These are phyloP conservation scores for Xerocomellus intermedius DNA, from an alignment of 768 basidiomycete species.

Conservation along the genomic window DNA sequence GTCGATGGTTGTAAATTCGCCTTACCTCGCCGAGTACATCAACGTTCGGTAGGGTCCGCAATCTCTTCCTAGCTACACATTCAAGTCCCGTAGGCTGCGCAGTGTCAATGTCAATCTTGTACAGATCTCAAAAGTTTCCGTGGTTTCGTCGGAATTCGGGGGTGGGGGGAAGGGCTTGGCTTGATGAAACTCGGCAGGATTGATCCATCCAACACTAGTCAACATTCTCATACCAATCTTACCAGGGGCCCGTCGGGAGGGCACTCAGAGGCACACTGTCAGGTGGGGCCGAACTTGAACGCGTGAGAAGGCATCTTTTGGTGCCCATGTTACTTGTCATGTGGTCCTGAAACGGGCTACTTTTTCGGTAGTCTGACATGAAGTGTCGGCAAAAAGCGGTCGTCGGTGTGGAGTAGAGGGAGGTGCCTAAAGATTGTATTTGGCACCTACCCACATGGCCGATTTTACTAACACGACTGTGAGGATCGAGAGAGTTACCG, in stretches of 20 bases:
- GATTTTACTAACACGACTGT: not conserved
- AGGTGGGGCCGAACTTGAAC: not conserved
- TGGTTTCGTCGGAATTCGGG: slow-evolving; percentile 7
- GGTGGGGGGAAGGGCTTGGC: not conserved
- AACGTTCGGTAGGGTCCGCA: not conserved
- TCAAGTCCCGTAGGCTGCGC: not conserved
- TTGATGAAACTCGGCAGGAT: not conserved
- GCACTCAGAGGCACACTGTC: not conserved
- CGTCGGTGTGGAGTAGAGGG: not conserved
- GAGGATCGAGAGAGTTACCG: not conserved
- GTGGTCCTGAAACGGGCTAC: not conserved
- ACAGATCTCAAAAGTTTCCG: not conserved
- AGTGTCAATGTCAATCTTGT: not conserved
- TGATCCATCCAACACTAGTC: not conserved
- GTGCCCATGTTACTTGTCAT: no score
- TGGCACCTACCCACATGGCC: not conserved
- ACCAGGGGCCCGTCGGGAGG: no score
- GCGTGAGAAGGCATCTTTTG: not conserved
- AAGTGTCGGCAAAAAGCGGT: not conserved
- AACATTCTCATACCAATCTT: not conserved
- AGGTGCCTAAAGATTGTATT: not conserved
- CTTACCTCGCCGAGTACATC: slow-evolving; percentile 14
- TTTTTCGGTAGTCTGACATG: not conserved
- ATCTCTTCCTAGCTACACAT: not conserved
- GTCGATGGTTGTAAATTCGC: slow-evolving; percentile 6